A percentile compares a stretch with the other conserved stretches of the same genome.
Evolutionary conservation across 176 grass and related monocot genomes (phyloP).

Genomic region (Zea luxurians): DNA sequence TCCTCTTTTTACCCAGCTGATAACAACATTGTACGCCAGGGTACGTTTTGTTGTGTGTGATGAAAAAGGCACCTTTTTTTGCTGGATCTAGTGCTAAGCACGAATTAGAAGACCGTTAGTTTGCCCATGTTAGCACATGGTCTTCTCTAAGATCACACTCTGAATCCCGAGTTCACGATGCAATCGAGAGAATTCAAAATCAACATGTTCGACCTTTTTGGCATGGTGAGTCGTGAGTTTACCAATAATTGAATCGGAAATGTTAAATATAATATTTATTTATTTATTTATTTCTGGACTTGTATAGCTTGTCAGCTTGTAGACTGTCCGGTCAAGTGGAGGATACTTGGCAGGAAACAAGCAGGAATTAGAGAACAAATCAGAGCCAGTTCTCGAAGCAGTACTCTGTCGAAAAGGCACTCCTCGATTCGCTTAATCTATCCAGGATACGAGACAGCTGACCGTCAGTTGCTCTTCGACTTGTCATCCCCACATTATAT

Average conservation of each 20-base stretch:
- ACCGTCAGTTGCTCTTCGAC: background rate
- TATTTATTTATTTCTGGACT: background rate
- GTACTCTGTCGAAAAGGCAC: slow-evolving; percentile 27
- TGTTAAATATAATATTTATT: background rate
- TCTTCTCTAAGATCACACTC: background rate
- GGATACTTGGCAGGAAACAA: slow-evolving; percentile 28
- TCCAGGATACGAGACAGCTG: background rate
- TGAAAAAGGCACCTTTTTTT: slow-evolving; percentile 16
- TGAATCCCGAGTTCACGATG: background rate
- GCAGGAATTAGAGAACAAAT: slow-evolving; percentile 34
- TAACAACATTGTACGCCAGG: too few relatives aligned
- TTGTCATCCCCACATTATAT: background rate
- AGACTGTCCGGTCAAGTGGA: background rate
- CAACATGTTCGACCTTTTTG: background rate
- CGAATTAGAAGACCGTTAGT: background rate
- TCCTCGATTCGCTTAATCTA: slow-evolving; percentile 34
- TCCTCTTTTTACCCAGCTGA: background rate
- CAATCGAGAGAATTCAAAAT: background rate
- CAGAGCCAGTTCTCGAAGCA: slow-evolving; percentile 35
- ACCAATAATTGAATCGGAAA: background rate
- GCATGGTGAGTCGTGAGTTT: background rate
- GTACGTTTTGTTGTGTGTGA: background rate
- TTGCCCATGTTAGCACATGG: background rate
- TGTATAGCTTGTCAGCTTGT: background rate
- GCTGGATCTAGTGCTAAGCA: background rate